phyloP scores from a whole-genome alignment of 2,329 filamentous ascomycete species.

The Uncinocarpus reesii region DNA sequence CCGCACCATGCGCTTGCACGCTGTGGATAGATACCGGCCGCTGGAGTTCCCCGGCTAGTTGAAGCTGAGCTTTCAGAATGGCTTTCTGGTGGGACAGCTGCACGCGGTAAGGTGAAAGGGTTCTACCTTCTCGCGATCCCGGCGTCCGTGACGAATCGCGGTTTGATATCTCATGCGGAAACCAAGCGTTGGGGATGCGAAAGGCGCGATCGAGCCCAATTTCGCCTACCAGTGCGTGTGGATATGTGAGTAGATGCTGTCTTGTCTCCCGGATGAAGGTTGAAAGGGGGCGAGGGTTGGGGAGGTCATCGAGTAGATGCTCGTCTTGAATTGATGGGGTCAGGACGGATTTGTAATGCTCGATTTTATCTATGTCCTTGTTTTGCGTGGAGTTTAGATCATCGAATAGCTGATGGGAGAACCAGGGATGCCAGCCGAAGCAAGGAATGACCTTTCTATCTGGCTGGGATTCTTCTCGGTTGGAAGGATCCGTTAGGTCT shows the following conservation, averaged over 20 bases:
- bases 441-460: constrained; percentile 46
- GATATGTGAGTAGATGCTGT: constrained; percentile 40
- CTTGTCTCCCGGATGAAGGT: constrained; percentile 43
- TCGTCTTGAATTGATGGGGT: constrained; percentile 40
- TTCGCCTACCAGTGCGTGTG: constrained; percentile 51
- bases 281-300: constrained; percentile 45
- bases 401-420: constrained; percentile 51
- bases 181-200: constrained; percentile 47
- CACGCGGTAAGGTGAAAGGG: constrained; percentile 48
- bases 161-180: constrained; percentile 21
- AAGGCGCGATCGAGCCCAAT: constrained; percentile 54
- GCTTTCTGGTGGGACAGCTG: constrained; percentile 48
- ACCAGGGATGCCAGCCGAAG: constrained; percentile 62
- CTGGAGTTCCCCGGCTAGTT: constrained; percentile 48
- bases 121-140: constrained; percentile 50
- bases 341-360: constrained; percentile 48
- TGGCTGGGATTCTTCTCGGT: background rate
- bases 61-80: constrained; percentile 48
- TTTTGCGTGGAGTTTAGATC: constrained; percentile 22
- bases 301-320: constrained; percentile 42
- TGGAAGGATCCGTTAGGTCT: background rate
- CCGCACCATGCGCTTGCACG: constrained; percentile 51
- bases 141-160: constrained; percentile 41
- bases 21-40: constrained; percentile 53
- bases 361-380: constrained; percentile 27